Evolutionary conservation across 1,284 basidiomycete genomes (phyloP).

Genomic region (Earliella scabrosa): DNA sequence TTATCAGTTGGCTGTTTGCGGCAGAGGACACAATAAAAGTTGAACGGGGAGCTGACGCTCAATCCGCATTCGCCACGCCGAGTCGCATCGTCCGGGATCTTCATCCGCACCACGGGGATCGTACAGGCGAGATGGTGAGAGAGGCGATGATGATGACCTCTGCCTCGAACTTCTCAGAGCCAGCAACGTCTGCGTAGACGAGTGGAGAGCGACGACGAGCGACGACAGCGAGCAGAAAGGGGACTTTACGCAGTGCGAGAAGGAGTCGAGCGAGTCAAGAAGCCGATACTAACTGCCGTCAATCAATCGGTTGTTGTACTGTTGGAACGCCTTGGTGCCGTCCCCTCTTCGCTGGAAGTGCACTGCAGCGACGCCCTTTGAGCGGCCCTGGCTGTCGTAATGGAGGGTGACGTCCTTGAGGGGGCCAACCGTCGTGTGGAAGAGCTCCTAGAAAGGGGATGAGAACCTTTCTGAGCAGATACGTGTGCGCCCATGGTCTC

Average conservation of each 20-base stretch:
- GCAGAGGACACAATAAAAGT: conserved; percentile 49
- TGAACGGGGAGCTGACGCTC: conserved; percentile 36
- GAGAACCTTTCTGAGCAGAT: background rate
- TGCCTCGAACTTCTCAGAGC: conserved; percentile 4
- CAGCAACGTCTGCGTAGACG: conserved; percentile 9
- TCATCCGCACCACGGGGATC: conserved; percentile 18
- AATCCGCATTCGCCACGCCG: conserved; percentile 17
- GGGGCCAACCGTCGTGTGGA: conserved; percentile 89
- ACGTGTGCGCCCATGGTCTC: conserved; percentile 24
- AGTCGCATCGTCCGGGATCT: conserved; percentile 22
- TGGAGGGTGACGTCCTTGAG: conserved; percentile 84
- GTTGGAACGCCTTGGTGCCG: conserved; percentile 88
- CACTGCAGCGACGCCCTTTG: conserved; percentile 90
- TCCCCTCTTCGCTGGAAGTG: conserved; percentile 89
- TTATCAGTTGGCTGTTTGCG: conserved; percentile 69
- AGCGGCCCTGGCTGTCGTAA: conserved; percentile 86
- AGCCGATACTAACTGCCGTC: conserved; percentile 98
- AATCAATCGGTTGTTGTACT: conserved; percentile 99
- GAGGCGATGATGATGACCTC: conserved; percentile 11
- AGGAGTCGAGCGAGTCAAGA: conserved; percentile 39
- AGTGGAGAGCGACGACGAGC: conserved; percentile 2
- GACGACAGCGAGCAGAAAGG: conserved; percentile 22
- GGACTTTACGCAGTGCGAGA: conserved; percentile 24
- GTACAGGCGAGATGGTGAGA: conserved; percentile 2
- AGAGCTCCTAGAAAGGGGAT: conserved; percentile 75